Evolutionary conservation across 1,284 basidiomycete species (phyloP).

Genomic region (Cutaneotrichosporon sp.): DNA sequence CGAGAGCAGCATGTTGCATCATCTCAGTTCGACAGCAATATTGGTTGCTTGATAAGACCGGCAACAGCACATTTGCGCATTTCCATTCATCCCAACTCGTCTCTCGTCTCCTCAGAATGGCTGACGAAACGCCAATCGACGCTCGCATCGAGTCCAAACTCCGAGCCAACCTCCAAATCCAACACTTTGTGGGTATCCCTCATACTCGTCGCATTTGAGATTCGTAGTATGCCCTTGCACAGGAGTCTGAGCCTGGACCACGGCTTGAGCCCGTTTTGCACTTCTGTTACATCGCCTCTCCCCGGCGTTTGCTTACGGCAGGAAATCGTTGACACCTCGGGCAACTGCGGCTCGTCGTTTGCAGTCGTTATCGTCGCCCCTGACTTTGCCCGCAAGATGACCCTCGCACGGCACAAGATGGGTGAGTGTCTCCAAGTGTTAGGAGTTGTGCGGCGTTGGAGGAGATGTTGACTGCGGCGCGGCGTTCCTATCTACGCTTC

Average conservation of each 20-base stretch:
- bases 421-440: conserved; percentile 26
- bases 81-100: too few relatives aligned
- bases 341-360: conserved; percentile 48
- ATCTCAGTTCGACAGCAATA: too few relatives aligned
- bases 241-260: too few relatives aligned
- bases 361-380: conserved; percentile 45
- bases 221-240: too few relatives aligned
- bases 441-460: background rate
- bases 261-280: too few relatives aligned
- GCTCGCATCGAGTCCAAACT: conserved; percentile 19
- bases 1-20: too few relatives aligned
- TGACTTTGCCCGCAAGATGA: conserved; percentile 45
- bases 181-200: conserved; percentile 14
- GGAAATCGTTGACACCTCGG: conserved; percentile 36
- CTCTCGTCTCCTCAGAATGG: too few relatives aligned
- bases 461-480: too few relatives aligned
- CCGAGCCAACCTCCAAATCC: conserved; percentile 10
- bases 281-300: too few relatives aligned
- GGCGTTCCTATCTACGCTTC: too few relatives aligned
- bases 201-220: background rate
- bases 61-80: too few relatives aligned
- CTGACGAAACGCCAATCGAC: conserved; percentile 9
- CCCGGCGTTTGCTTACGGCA: conserved; percentile 6
- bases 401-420: conserved; percentile 45
- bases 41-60: too few relatives aligned